Conservation (phyloP, 805 yeast species). For the Candida methanosorbosa region DNA sequence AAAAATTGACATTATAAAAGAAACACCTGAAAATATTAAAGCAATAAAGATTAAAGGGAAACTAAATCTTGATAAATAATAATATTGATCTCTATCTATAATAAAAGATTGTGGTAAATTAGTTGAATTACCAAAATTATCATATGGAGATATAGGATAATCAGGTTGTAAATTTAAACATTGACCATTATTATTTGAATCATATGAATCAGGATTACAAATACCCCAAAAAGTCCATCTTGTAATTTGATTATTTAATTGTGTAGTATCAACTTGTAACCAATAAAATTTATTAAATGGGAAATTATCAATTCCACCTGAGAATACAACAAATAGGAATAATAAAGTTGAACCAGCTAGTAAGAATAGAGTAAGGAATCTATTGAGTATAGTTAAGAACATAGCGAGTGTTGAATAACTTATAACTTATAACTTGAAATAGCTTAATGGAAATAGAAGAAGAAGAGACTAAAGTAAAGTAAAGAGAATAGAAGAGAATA, state of each 20-base stretch:
- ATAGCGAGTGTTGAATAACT: too few species aligned
- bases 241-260: constrained; percentile 43
- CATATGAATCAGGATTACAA: constrained; percentile 32
- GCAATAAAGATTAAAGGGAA: constrained; percentile 57
- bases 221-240: constrained; percentile 86
- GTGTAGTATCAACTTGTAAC: constrained; percentile 60
- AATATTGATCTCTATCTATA: constrained; percentile 46
- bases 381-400: constrained; percentile 13
- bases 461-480: too few species aligned
- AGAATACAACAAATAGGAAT: constrained; percentile 49
- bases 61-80: constrained; percentile 56
- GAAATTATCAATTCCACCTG: constrained; percentile 50
- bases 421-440: too few species aligned
- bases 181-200: constrained; percentile 18
- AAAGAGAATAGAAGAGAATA: too few species aligned
- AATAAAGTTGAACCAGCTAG: constrained; percentile 41
- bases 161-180: constrained; percentile 49
- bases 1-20: constrained; percentile 46
- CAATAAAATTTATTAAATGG: constrained; percentile 64
- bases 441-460: too few species aligned
- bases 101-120: constrained; percentile 48
- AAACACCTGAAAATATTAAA: constrained; percentile 52
- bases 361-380: constrained; percentile 22
- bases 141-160: constrained; percentile 64
- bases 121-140: constrained; percentile 51